Conservation (phyloP, 768 basidiomycete genomes). For the Russula foetens region DNA sequence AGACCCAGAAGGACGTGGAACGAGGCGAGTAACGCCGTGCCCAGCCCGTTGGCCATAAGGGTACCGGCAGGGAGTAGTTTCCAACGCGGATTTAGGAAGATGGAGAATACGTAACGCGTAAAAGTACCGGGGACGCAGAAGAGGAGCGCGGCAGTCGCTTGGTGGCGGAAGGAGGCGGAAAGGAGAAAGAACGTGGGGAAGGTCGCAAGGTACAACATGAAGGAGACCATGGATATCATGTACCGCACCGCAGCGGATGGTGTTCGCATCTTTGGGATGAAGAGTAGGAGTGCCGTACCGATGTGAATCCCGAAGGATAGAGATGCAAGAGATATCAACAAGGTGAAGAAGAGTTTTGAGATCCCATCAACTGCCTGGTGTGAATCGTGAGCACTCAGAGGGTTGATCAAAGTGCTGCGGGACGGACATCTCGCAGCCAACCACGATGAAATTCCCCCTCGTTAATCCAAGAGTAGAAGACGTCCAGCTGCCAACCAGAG, state of each 20-base stretch:
- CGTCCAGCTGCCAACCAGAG: slow-evolving; percentile 88
- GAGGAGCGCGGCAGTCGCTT: slow-evolving; percentile 79
- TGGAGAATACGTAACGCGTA: slow-evolving; percentile 71
- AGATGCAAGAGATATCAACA: slow-evolving; percentile 68
- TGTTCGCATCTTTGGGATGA: slow-evolving; percentile 35
- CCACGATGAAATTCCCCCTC: slow-evolving; percentile 42
- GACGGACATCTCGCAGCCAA: slow-evolving; percentile 65
- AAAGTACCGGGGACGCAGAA: slow-evolving; percentile 88
- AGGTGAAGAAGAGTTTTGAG: slow-evolving; percentile 70
- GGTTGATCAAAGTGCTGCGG: background rate
- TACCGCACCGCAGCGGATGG: slow-evolving; percentile 41
- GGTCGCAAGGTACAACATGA: slow-evolving; percentile 65
- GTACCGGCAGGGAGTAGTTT: slow-evolving; percentile 71
- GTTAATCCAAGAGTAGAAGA: slow-evolving; percentile 84
- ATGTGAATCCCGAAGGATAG: slow-evolving; percentile 67
- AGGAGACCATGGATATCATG: slow-evolving; percentile 43
- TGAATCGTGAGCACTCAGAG: slow-evolving; percentile 8
- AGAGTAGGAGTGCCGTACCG: slow-evolving; percentile 35
- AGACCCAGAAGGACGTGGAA: slow-evolving; percentile 65
- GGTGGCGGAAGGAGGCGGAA: slow-evolving; percentile 57
- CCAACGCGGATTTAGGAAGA: slow-evolving; percentile 56
- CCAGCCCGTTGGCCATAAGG: slow-evolving; percentile 62
- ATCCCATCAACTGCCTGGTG: slow-evolving; percentile 80
- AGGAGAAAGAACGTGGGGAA: slow-evolving; percentile 75
- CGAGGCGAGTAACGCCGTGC: slow-evolving; percentile 74